Base-by-base conservation (phyloP, 2,329 filamentous ascomycete species). In the Grosmannia penicillata region DNA sequence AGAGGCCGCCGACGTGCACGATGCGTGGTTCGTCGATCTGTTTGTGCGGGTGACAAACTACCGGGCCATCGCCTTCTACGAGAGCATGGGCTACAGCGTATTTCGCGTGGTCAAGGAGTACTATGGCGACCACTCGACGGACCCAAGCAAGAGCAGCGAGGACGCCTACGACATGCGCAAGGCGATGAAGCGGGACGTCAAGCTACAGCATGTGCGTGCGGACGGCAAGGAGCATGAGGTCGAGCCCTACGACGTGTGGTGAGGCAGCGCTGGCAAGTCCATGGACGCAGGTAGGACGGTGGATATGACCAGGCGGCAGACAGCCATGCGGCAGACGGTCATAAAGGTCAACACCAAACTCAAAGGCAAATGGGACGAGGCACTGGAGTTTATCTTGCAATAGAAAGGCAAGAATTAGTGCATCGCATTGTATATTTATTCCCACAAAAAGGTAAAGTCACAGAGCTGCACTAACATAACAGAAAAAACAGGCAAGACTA, bases 91-190 rank as follows among this genome's bases (percentile, higher is more conserved):
- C 48, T 94, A 98, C 56, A 86, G 76, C 42, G 81, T 96, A 33
- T 98, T 82, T 60, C 71, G 91, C 33, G 74, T 84, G 9, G 89
- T 98, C 32, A 77, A 85, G 49, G 81, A 82, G 51, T 98, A 98
- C 58, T 98, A 98, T 53, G 84, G 82, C 45, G 87, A 95, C 54
- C 82, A 93, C 54, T 72, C 78, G 23, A 70, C 63, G 38, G 71
- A 75, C 38, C 72, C 75, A 4, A 72, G 68, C 9, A 65, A 70
- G 43, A 63, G 63, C 14, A 72, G 75, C 36, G 86, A 93, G 58
- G 89, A 96, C 63, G 91, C 89, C 15, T 91, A 84, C 56, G 91
- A 98, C 61, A 98, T 98, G 91, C 75, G 91, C 47, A 96, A 95
- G 57, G 75, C 85, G 27, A 75, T 89, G 62, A 82, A 73, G 58